These are phyloP conservation scores for Phaffomyces thermotolerans DNA, from an alignment of 805 yeast species.

Conservation along the genomic window DNA sequence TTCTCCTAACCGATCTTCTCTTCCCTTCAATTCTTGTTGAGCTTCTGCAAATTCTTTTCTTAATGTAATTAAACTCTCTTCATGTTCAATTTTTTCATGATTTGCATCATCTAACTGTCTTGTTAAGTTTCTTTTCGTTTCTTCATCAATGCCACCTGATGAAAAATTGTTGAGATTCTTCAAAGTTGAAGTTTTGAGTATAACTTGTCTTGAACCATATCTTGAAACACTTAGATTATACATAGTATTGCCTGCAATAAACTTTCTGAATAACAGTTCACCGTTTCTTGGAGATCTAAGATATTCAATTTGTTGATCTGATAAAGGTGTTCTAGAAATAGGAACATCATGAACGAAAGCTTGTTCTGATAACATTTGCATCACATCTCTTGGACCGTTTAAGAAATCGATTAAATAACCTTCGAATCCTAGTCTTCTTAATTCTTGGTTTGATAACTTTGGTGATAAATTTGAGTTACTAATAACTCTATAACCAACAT, in stretches of 20 bases:
- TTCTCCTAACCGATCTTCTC: neutral
- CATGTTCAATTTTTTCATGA: conserved; percentile 8
- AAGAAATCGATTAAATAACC: conserved; percentile 70
- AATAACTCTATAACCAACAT: conserved; percentile 52
- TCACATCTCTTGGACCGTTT: conserved; percentile 64
- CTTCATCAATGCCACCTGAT: conserved; percentile 18
- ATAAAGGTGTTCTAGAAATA: conserved; percentile 41
- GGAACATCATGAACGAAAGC: conserved; percentile 53
- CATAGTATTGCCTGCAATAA: conserved; percentile 51
- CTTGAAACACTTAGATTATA: conserved; percentile 47
- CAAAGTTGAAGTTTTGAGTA: conserved; percentile 12
- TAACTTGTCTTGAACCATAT: conserved; percentile 54
- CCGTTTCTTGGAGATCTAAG: conserved; percentile 31
- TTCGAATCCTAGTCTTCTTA: conserved; percentile 60
- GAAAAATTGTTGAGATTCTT: conserved; percentile 9
- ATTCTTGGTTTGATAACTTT: conserved; percentile 26
- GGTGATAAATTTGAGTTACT: conserved; percentile 16
- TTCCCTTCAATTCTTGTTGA: neutral
- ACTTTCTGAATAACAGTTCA: conserved; percentile 41
- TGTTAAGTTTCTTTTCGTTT: conserved; percentile 9
- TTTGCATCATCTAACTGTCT: conserved; percentile 12
- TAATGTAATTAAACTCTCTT: conserved; percentile 4
- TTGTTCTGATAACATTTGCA: conserved; percentile 61
- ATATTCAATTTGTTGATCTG: conserved; percentile 31
- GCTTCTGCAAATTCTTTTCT: conserved; percentile 1